These are phyloP conservation scores for Bruguiera sexangula DNA, from an alignment of 345 rosid species.

Conservation along the genomic window DNA sequence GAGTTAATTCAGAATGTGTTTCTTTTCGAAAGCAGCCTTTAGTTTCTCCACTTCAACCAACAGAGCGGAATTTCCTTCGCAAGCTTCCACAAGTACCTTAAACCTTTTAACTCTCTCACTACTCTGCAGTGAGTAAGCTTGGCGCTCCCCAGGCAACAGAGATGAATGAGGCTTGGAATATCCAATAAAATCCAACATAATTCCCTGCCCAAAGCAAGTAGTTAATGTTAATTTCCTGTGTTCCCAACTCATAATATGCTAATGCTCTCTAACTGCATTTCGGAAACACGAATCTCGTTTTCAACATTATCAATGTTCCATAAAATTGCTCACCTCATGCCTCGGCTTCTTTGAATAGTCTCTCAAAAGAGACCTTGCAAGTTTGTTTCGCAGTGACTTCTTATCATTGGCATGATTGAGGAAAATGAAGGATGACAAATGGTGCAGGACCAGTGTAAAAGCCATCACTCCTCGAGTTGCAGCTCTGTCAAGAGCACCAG, in stretches of 20 bases:
- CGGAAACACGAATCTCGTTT: background rate
- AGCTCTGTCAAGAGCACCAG: conserved; percentile 78
- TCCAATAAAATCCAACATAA: conserved; percentile 58
- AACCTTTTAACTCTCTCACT: conserved; percentile 33
- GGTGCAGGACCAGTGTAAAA: conserved; percentile 56
- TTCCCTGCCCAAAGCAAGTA: conserved; percentile 40
- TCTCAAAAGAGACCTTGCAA: conserved; percentile 60
- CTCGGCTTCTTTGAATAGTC: conserved; percentile 56
- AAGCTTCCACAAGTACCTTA: conserved; percentile 50
- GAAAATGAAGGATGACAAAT: conserved; percentile 61
- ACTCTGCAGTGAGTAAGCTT: conserved; percentile 12
- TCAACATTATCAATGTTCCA: background rate
- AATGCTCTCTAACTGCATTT: background rate
- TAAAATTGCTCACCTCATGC: conserved; percentile 53
- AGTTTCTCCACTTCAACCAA: conserved; percentile 58
- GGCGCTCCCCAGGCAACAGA: conserved; percentile 21
- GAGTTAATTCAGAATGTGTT: background rate
- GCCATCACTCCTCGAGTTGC: conserved; percentile 59
- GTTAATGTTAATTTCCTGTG: background rate
- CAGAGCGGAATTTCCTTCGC: conserved; percentile 60
- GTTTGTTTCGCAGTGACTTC: conserved; percentile 44
- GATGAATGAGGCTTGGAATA: conserved; percentile 28
- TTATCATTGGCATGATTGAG: conserved; percentile 25
- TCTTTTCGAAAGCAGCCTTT: conserved; percentile 20
- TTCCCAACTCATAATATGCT: background rate